Percentiles rank a stretch among this genome's conserved stretches.
These are phyloP conservation scores for Hansenula lynferdii DNA, from an alignment of 1,139 yeast genomes.

Conservation along the genomic window DNA sequence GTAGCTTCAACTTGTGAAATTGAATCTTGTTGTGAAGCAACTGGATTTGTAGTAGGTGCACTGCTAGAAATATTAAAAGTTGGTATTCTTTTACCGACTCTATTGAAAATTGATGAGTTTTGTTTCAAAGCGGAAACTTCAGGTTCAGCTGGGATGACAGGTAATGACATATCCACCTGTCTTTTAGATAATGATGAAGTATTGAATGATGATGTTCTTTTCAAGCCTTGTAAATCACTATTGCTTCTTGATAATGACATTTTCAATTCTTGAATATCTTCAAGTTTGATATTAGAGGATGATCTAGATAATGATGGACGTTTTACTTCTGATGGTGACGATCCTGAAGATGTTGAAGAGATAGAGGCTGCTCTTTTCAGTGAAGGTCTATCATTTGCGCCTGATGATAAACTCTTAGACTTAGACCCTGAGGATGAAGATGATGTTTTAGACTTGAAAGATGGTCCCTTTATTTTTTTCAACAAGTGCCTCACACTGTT, in stretches of 20 bases:
- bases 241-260: slow-evolving; percentile 33
- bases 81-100: slow-evolving; percentile 19
- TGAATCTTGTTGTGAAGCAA: slow-evolving; percentile 6
- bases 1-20: slow-evolving; percentile 30
- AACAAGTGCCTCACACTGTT: slow-evolving; percentile 41
- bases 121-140: slow-evolving; percentile 4
- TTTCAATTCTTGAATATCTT: slow-evolving; percentile 17
- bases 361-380: slow-evolving; percentile 6
- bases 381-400: neutral
- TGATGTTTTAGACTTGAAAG: slow-evolving; percentile 23
- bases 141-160: slow-evolving; percentile 6
- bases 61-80: slow-evolving; percentile 4
- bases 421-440: slow-evolving; percentile 1
- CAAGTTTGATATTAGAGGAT: slow-evolving; percentile 10
- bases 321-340: slow-evolving; percentile 13
- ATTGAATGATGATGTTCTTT: slow-evolving; percentile 27
- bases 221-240: slow-evolving; percentile 18
- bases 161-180: slow-evolving; percentile 41
- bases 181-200: slow-evolving; percentile 39
- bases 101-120: slow-evolving; percentile 15
- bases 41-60: neutral
- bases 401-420: no score
- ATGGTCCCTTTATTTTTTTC: slow-evolving; percentile 45
- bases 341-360: slow-evolving; percentile 1
- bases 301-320: slow-evolving; percentile 15